These are phyloP conservation scores for Blastobotrys buckinghamii DNA, from an alignment of 1,139 yeast species.

Conservation along the genomic window DNA sequence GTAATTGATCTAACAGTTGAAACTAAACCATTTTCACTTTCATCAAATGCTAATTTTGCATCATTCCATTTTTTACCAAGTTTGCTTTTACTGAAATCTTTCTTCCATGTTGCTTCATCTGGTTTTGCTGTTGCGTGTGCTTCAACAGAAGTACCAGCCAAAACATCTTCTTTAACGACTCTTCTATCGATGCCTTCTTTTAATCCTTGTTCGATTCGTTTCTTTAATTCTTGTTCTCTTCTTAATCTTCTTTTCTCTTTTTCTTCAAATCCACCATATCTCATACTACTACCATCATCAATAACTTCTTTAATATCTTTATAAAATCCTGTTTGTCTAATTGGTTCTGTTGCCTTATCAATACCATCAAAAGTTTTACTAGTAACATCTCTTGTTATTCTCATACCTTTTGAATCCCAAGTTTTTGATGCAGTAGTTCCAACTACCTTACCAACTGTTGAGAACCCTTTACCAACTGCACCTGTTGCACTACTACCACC, in stretches of 20 bases:
- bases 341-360: conserved; percentile 89
- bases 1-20: conserved; percentile 73
- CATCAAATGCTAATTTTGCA: conserved; percentile 67
- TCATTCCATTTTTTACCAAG: conserved; percentile 61
- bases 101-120: conserved; percentile 58
- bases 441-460: conserved; percentile 89
- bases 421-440: conserved; percentile 88
- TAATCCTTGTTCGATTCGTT: conserved; percentile 48
- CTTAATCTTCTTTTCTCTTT: conserved; percentile 76
- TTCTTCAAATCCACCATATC: conserved; percentile 89
- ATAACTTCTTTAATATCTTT: conserved; percentile 84
- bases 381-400: conserved; percentile 78
- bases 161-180: conserved; percentile 70
- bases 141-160: conserved; percentile 80
- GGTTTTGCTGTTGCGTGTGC: conserved; percentile 82
- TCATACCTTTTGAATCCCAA: conserved; percentile 95
- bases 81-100: conserved; percentile 58
- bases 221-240: conserved; percentile 41
- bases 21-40: conserved; percentile 88
- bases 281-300: conserved; percentile 82
- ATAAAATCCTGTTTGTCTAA: conserved; percentile 82
- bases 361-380: conserved; percentile 66
- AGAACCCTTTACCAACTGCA: conserved; percentile 77
- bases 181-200: conserved; percentile 50
- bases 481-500: conserved; percentile 40